phyloP scores from a whole-genome alignment of 352 stramenopile species.

The Blastocystis sp. region DNA sequence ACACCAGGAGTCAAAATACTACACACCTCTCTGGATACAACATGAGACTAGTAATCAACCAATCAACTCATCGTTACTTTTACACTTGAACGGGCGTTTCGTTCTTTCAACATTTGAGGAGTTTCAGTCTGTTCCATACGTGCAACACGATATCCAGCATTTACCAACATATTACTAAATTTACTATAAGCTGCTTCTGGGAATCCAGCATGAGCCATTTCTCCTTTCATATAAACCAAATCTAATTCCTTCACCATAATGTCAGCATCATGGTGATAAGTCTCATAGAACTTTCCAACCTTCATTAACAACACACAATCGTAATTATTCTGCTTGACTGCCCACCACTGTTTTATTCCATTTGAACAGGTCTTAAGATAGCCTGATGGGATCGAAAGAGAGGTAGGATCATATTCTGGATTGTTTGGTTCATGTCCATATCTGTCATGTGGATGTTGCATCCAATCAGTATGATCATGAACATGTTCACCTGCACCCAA shows the following conservation, averaged over 20 bases:
- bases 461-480: slow-evolving; percentile 73
- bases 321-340: slow-evolving; percentile 89
- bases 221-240: slow-evolving; percentile 94
- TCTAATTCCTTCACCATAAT: slow-evolving; percentile 86
- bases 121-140: slow-evolving; percentile 98
- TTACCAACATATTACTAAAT: slow-evolving; percentile 85
- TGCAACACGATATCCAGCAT: slow-evolving; percentile 89
- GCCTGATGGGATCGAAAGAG: slow-evolving; percentile 77
- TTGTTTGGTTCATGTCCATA: slow-evolving; percentile 75
- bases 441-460: slow-evolving; percentile 73
- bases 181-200: slow-evolving; percentile 93
- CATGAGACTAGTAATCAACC: slow-evolving; percentile 71
- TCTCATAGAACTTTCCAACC: slow-evolving; percentile 76
- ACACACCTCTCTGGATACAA: slow-evolving; percentile 87
- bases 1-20: slow-evolving; percentile 82
- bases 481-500: slow-evolving; percentile 72
- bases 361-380: slow-evolving; percentile 83
- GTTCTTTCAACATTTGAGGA: slow-evolving; percentile 85
- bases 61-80: neutral
- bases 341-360: slow-evolving; percentile 94
- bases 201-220: slow-evolving; percentile 90
- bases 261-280: slow-evolving; percentile 96
- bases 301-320: slow-evolving; percentile 98
- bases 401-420: slow-evolving; percentile 82
- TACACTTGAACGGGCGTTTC: slow-evolving; percentile 74